Evolutionary conservation across 495 filamentous ascomycete genomes (phyloP), one percentile per base, ranked within the genome.

Genomic region (Lepraria neglecta): DNA sequence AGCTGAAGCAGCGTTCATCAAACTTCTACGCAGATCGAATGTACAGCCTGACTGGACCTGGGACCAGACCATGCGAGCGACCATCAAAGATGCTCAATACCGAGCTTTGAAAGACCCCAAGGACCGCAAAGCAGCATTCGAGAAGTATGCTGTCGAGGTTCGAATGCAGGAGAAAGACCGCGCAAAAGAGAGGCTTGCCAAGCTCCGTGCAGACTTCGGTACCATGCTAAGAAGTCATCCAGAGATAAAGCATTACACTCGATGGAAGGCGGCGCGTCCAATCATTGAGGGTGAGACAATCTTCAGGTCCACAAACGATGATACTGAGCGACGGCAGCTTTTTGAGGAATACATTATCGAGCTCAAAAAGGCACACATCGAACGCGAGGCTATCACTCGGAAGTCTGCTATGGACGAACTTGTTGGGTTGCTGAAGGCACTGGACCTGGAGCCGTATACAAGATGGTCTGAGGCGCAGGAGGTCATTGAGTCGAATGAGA

Each of bases 241-340:
- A 68, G 94, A 97, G 76, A 97, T 99, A 71, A 95, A 92, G 75
- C 85, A 96, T 67, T 97, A 96, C 74, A 97, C 92, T 61, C 88
- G 92, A 59, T 98, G 95, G 95, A 97, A 90, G 80, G 97, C 89
- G 35, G 92, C 92, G 60, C 86, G 89, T 46, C 91, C 91, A 19
- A 96, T 96, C 55, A 94, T 98, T 68, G 89, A 97, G 73, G 88
- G 87, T 54, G 94, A 98, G 78, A 91, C 90, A 28, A 95, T 92
- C 60, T 98, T 97, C 77, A 85, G 90, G 62, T 90, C 91, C 38
- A 90, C 92, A 42, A 87, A 87, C 67, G 82, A 94, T 69, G 94
- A 98, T 65, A 82, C 81, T 64, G 94, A 97, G 74, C 86, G 94
- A 60, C 88, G 88, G 47, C 89, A 91, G 72, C 81, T 98, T 48